Conservation (phyloP, 163 green algal genomes). For the Chlorella variabilis region DNA sequence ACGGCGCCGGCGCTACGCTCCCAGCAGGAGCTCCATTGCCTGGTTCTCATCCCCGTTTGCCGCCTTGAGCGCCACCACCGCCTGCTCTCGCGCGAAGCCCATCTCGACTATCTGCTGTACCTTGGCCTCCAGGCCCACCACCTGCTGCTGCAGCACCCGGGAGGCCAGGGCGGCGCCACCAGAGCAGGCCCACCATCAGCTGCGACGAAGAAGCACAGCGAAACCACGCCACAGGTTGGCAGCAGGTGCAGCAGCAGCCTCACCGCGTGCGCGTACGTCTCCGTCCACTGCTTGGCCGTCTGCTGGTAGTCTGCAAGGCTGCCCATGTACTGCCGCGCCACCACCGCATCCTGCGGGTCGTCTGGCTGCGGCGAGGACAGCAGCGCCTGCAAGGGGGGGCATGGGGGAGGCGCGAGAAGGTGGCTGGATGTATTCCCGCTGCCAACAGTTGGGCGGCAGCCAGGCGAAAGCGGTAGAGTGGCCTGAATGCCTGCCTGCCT, state of each 20-base stretch:
- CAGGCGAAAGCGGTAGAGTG: too few relatives aligned
- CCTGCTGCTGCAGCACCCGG: conserved; percentile 34
- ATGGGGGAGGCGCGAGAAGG: background rate
- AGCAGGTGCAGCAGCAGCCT: background rate
- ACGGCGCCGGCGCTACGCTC: too few relatives aligned
- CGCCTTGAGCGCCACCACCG: conserved; percentile 61
- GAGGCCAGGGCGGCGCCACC: background rate
- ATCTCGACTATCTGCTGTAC: conserved; percentile 82
- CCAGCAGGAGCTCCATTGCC: conserved; percentile 76
- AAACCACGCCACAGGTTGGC: too few relatives aligned
- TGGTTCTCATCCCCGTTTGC: conserved; percentile 76
- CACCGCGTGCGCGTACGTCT: conserved; percentile 46
- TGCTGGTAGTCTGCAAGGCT: conserved; percentile 71
- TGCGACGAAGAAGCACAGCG: background rate
- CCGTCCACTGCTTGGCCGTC: conserved; percentile 75
- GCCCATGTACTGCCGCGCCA: conserved; percentile 87
- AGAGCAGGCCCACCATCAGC: background rate
- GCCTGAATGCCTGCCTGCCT: too few relatives aligned
- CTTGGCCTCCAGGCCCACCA: conserved; percentile 48
- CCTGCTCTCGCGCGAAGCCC: conserved; percentile 72
- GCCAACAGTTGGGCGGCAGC: too few relatives aligned
- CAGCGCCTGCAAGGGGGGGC: conserved; percentile 69
- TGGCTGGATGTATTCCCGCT: background rate
- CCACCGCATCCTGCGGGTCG: conserved; percentile 93
- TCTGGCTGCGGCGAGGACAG: conserved; percentile 84